Percentiles rank a stretch among this genome's conserved stretches.
Evolutionary conservation across 768 basidiomycete genomes (phyloP).

Genomic region (Gloeostereum incarnatum): DNA sequence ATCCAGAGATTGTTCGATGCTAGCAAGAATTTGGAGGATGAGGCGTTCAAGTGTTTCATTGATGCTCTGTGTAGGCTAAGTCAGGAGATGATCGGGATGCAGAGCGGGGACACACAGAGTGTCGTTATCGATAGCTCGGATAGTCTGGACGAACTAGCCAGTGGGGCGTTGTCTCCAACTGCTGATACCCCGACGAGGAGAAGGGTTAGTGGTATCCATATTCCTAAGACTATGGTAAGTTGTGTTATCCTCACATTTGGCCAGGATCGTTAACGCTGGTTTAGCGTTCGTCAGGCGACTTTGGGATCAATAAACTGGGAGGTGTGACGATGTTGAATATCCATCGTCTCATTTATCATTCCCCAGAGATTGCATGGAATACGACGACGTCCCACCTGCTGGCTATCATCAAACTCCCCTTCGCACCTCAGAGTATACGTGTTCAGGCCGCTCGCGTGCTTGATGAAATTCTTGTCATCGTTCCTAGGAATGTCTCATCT

Average conservation of each 20-base stretch:
- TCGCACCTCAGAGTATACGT: constrained; percentile 71
- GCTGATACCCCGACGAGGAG: too few relatives aligned
- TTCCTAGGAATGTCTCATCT: constrained; percentile 61
- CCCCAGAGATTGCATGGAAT: constrained; percentile 80
- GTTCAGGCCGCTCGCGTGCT: constrained; percentile 84
- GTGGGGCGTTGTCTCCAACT: too few relatives aligned
- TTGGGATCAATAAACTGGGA: constrained; percentile 84
- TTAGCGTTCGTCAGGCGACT: constrained; percentile 76
- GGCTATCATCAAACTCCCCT: constrained; percentile 57
- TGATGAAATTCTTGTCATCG: constrained; percentile 72
- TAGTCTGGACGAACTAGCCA: constrained; percentile 22
- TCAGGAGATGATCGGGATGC: constrained; percentile 89
- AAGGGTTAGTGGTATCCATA: constrained; percentile 82
- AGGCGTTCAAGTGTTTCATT: constrained; percentile 70
- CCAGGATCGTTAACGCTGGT: constrained; percentile 2
- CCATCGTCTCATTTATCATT: constrained; percentile 76
- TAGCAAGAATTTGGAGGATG: constrained; percentile 75
- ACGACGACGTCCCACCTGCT: constrained; percentile 75
- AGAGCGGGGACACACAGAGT: constrained; percentile 36
- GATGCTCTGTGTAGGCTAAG: constrained; percentile 79
- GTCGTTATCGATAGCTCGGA: constrained; percentile 21
- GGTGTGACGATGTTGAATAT: constrained; percentile 77
- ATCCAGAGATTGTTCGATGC: constrained; percentile 85
- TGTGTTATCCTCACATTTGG: not conserved
- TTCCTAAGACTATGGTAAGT: constrained; percentile 69